These are phyloP conservation scores for Dujonia santamariae DNA, from an alignment of 1,139 yeast genomes.

Conservation along the genomic window DNA sequence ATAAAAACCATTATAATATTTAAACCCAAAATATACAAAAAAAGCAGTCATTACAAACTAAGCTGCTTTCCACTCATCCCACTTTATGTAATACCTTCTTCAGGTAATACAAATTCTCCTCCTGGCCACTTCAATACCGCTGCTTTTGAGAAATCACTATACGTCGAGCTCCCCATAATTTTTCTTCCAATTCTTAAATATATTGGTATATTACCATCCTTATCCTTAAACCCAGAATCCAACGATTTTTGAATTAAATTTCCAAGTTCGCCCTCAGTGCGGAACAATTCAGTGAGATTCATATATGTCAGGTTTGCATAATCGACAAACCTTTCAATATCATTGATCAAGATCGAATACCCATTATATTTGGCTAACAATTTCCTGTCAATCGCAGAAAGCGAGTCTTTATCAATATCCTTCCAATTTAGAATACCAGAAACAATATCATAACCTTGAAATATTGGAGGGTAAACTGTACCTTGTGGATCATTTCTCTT, in stretches of 20 bases:
- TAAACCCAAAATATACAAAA: too few species aligned
- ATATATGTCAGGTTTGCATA: slow-evolving; percentile 29
- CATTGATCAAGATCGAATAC: slow-evolving; percentile 68
- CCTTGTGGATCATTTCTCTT: slow-evolving; percentile 77
- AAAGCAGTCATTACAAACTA: too few species aligned
- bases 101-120: slow-evolving; percentile 46
- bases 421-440: slow-evolving; percentile 38
- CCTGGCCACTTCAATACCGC: slow-evolving; percentile 56
- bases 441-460: slow-evolving; percentile 31
- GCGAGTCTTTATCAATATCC: slow-evolving; percentile 9
- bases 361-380: slow-evolving; percentile 29
- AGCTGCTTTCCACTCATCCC: neutral
- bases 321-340: slow-evolving; percentile 73
- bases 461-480: slow-evolving; percentile 54
- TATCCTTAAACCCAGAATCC: slow-evolving; percentile 14
- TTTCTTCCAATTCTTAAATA: slow-evolving; percentile 57
- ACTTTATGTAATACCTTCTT: slow-evolving; percentile 39
- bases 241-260: slow-evolving; percentile 13
- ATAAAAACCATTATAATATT: too few species aligned
- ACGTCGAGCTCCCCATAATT: slow-evolving; percentile 32
- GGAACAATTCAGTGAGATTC: slow-evolving; percentile 38
- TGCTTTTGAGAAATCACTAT: slow-evolving; percentile 58
- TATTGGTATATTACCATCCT: slow-evolving; percentile 34
- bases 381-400: slow-evolving; percentile 10
- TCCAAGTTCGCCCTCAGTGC: slow-evolving; percentile 21